These are phyloP conservation scores for Metschnikowia vanudenii DNA, from an alignment of 805 yeast species.

Conservation along the genomic window DNA sequence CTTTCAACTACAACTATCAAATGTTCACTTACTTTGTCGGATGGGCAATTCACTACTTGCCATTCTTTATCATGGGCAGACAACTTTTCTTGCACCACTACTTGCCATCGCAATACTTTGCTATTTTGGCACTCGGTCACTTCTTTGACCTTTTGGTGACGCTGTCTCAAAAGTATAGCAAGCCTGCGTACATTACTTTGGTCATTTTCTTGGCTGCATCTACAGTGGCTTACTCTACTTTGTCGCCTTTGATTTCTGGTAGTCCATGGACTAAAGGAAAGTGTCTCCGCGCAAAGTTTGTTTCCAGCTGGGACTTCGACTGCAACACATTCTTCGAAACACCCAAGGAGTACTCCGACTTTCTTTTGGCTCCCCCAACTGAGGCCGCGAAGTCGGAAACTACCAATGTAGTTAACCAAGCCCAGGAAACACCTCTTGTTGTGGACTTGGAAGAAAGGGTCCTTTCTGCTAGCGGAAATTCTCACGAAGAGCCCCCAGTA, in stretches of 20 bases:
- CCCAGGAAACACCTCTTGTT: conserved; percentile 11
- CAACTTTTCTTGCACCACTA: conserved; percentile 93
- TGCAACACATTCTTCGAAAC: conserved; percentile 56
- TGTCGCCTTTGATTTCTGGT: conserved; percentile 77
- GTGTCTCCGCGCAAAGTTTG: conserved; percentile 61
- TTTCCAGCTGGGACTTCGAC: conserved; percentile 83
- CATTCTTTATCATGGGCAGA: conserved; percentile 86
- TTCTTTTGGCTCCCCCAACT: conserved; percentile 5
- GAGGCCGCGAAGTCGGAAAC: conserved; percentile 6
- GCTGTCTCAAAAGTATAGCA: conserved; percentile 40
- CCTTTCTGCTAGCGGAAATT: not conserved
- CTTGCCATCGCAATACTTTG: conserved; percentile 89
- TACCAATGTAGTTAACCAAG: conserved; percentile 12
- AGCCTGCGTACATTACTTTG: conserved; percentile 45
- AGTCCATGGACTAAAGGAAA: conserved; percentile 69
- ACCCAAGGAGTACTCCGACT: conserved; percentile 25
- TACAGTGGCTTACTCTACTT: conserved; percentile 53
- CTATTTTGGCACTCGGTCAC: conserved; percentile 73
- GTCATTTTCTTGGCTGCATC: conserved; percentile 49
- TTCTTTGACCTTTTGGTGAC: conserved; percentile 50
- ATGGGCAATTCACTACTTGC: conserved; percentile 68
- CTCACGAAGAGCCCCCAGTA: conserved; percentile 16
- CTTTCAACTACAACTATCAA: conserved; percentile 64
- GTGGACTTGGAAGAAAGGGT: conserved; percentile 6
- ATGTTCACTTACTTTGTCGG: conserved; percentile 63